phyloP scores from a whole-genome alignment of 2,329 filamentous ascomycete species.

The Tympanopsis confertula region DNA sequence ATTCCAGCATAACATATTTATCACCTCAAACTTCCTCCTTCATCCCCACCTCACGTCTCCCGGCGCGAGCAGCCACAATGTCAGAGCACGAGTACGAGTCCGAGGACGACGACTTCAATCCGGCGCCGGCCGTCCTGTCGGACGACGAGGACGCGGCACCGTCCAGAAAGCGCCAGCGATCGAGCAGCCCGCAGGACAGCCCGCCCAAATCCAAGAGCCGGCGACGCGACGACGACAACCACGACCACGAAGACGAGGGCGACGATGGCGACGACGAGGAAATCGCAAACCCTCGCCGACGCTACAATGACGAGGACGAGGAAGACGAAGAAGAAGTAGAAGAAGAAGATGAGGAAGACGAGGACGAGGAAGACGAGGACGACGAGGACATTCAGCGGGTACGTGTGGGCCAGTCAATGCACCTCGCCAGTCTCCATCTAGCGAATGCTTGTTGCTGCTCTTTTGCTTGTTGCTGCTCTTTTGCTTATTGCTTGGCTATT shows the following conservation, averaged over 20 bases:
- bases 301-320: slow-evolving; percentile 36
- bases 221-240: slow-evolving; percentile 15
- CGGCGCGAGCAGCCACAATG: too few species aligned
- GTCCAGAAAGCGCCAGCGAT: slow-evolving; percentile 8
- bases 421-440: neutral
- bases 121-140: slow-evolving; percentile 60
- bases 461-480: slow-evolving; percentile 1
- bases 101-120: slow-evolving; percentile 85
- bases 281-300: slow-evolving; percentile 20
- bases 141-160: slow-evolving; percentile 43
- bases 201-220: slow-evolving; percentile 6
- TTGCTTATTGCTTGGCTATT: neutral
- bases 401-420: slow-evolving; percentile 11
- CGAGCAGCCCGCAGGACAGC: slow-evolving; percentile 15
- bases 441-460: slow-evolving; percentile 8
- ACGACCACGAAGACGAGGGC: slow-evolving; percentile 27
- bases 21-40: too few species aligned
- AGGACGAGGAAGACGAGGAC: slow-evolving; percentile 52
- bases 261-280: slow-evolving; percentile 23
- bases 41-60: too few species aligned
- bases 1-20: too few species aligned
- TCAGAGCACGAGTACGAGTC: slow-evolving; percentile 62
- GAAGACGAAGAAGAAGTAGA: slow-evolving; percentile 34
- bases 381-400: slow-evolving; percentile 60
- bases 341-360: slow-evolving; percentile 45